A percentile compares a stretch with the other conserved stretches of the same genome.
Evolutionary conservation across 805 yeast species (phyloP).

Genomic region (Metschnikowia vanudenii): DNA sequence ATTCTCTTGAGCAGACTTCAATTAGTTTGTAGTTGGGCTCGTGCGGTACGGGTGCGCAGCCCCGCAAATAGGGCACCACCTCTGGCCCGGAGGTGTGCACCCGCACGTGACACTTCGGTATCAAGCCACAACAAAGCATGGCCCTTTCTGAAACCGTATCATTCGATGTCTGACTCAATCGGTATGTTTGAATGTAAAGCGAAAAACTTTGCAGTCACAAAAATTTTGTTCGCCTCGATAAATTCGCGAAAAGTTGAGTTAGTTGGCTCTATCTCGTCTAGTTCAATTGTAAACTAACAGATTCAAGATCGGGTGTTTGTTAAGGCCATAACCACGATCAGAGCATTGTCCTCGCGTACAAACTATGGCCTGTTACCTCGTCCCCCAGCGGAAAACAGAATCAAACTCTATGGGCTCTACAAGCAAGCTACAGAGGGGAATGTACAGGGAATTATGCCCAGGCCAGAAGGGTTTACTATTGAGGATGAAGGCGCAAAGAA

Average conservation of each 20-base stretch:
- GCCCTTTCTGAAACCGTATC: background rate
- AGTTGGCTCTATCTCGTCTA: background rate
- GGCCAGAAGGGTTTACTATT: slow-evolving; percentile 58
- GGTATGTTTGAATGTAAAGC: slow-evolving; percentile 26
- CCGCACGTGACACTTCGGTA: slow-evolving; percentile 9
- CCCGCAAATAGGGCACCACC: slow-evolving; percentile 4
- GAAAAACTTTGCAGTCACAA: background rate
- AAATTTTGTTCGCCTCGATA: background rate
- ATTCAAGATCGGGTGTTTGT: slow-evolving; percentile 68
- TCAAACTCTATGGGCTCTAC: slow-evolving; percentile 73
- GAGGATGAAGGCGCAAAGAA: slow-evolving; percentile 67
- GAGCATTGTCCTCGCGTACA: slow-evolving; percentile 64
- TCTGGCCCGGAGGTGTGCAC: slow-evolving; percentile 5
- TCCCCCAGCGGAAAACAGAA: slow-evolving; percentile 71
- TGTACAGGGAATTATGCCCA: slow-evolving; percentile 62
- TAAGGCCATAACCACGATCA: slow-evolving; percentile 77
- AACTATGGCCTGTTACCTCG: slow-evolving; percentile 65
- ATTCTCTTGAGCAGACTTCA: background rate
- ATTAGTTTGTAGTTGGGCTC: background rate
- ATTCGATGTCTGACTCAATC: slow-evolving; percentile 49
- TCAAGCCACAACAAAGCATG: slow-evolving; percentile 2
- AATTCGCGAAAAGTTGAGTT: too few relatives aligned
- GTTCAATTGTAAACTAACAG: slow-evolving; percentile 19
- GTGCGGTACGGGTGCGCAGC: slow-evolving; percentile 6
- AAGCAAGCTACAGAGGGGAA: slow-evolving; percentile 91